phyloP scores from a whole-genome alignment of 805 yeast species.

The Myxozyma sirexii region DNA sequence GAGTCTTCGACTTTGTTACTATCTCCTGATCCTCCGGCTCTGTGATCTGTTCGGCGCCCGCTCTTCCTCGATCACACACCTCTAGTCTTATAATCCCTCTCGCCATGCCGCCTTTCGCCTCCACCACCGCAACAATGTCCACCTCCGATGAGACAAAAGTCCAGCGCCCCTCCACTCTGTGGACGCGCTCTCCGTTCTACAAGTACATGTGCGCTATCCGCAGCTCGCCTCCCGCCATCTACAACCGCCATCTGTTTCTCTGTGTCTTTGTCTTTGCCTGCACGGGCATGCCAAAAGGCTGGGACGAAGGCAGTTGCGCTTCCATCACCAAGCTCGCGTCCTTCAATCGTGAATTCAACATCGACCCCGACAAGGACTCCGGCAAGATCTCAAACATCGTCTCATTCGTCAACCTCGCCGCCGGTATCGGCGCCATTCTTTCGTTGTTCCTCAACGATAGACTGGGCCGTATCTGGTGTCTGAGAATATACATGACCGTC shows the following conservation, averaged over 20 bases:
- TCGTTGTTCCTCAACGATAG: conserved; percentile 17
- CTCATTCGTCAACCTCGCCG: conserved; percentile 20
- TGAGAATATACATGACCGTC: conserved; percentile 12
- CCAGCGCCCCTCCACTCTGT: neutral
- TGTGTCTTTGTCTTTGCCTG: conserved; percentile 23
- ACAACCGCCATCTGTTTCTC: conserved; percentile 13
- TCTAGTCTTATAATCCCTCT: too few species aligned
- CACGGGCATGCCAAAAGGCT: conserved; percentile 19
- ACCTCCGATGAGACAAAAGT: neutral
- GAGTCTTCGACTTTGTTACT: too few species aligned
- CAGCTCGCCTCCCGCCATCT: conserved; percentile 13
- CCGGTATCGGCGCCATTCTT: conserved; percentile 18
- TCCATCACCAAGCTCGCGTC: conserved; percentile 12
- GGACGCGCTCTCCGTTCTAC: conserved; percentile 15
- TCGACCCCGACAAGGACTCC: neutral
- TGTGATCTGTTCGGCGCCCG: too few species aligned
- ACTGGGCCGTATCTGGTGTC: conserved; percentile 10
- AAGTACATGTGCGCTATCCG: conserved; percentile 13
- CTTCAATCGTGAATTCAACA: conserved; percentile 3
- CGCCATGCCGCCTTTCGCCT: neutral
- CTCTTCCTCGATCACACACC: too few species aligned
- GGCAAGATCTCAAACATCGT: conserved; percentile 12
- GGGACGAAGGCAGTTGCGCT: conserved; percentile 23
- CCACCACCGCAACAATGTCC: neutral
- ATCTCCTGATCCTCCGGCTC: too few species aligned